Percentiles rank a stretch among this genome's conserved stretches.
Evolutionary conservation across 2,329 filamentous ascomycete genomes (phyloP).

Genomic region (Botrytis galanthina): DNA sequence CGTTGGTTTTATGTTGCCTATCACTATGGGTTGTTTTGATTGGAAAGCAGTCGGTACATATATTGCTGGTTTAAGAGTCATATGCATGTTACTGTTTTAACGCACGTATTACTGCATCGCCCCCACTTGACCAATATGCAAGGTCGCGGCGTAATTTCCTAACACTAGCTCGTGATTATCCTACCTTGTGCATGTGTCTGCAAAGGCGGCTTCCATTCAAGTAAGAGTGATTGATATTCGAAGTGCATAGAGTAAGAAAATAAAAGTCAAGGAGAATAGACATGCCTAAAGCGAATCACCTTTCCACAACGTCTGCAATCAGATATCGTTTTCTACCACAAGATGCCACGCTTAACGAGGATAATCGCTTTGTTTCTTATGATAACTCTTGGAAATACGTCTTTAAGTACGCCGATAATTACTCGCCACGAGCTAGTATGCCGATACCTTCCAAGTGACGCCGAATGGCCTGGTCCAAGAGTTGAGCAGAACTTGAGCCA

Average conservation of each 20-base stretch:
- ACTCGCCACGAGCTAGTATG: too few species aligned
- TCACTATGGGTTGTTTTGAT: neutral
- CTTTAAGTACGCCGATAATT: neutral
- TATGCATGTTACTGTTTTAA: neutral
- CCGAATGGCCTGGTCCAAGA: too few species aligned
- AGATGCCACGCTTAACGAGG: neutral
- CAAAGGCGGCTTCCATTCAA: neutral
- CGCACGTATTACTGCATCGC: neutral
- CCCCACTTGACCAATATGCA: neutral
- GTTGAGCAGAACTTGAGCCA: too few species aligned
- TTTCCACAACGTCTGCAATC: neutral
- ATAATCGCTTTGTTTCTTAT: neutral
- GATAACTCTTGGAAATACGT: neutral
- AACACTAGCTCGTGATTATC: neutral
- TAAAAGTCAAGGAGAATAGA: neutral
- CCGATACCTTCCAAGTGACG: too few species aligned
- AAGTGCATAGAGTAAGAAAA: neutral
- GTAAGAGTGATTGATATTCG: neutral
- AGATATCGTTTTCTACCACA: neutral
- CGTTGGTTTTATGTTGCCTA: neutral
- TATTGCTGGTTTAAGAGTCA: neutral
- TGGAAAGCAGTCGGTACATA: neutral
- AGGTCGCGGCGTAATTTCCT: neutral
- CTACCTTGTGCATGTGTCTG: neutral
- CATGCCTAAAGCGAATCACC: neutral